Conservation (phyloP, 768 basidiomycete genomes). For the Xerocomus brunneocitrinus region DNA sequence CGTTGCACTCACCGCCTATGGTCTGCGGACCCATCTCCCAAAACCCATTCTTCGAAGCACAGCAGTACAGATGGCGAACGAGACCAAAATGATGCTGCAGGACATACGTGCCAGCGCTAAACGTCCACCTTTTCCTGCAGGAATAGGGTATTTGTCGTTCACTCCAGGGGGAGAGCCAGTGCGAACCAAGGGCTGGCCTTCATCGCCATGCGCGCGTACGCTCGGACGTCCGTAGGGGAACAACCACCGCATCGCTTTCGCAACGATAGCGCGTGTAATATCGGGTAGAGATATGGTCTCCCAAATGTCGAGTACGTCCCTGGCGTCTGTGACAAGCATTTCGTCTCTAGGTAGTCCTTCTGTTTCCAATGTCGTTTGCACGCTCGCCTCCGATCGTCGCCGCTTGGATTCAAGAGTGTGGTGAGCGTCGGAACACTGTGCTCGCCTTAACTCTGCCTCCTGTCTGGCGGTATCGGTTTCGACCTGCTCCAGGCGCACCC, state of each 20-base stretch:
- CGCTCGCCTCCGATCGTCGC: background rate
- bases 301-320: background rate
- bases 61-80: slow-evolving; percentile 25
- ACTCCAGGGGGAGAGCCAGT: background rate
- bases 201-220: background rate
- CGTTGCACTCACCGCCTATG: slow-evolving; percentile 14
- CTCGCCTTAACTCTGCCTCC: slow-evolving; percentile 6
- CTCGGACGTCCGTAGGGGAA: slow-evolving; percentile 17
- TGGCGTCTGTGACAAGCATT: background rate
- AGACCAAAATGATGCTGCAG: slow-evolving; percentile 25
- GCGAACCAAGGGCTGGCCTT: background rate
- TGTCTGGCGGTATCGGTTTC: slow-evolving; percentile 19
- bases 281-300: slow-evolving; percentile 6
- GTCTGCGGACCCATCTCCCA: slow-evolving; percentile 21
- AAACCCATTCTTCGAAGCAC: slow-evolving; percentile 24
- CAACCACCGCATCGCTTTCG: slow-evolving; percentile 20
- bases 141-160: slow-evolving; percentile 1
- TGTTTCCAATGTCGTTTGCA: background rate
- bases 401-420: background rate
- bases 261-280: slow-evolving; percentile 14
- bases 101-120: slow-evolving; percentile 15
- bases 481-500: slow-evolving; percentile 25
- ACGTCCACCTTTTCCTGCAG: slow-evolving; percentile 2
- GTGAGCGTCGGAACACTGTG: background rate
- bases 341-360: background rate